Evolutionary conservation across 768 basidiomycete genomes (phyloP), one percentile per base, ranked within the genome.

Genomic region (Strobilomyces dryophilus): DNA sequence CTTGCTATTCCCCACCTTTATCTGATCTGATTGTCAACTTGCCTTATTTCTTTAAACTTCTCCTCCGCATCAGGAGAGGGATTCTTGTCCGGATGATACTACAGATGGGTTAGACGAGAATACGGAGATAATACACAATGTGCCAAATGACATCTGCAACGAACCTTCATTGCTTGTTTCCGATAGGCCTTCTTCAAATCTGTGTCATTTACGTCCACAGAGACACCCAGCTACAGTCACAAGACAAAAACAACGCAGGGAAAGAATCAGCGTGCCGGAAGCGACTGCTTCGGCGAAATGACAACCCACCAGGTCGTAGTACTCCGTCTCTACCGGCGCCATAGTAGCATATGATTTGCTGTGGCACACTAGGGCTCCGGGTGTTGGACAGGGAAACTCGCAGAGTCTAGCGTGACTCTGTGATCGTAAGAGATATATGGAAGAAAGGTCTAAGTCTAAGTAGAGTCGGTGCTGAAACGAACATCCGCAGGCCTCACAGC

Each of bases 21-120:
- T 49, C 49, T 45, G n/a, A 55, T 40, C 32, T 43, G 60, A 58
- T 49, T 39, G 49, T 18, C 47, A 37, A 68, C 69, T 57, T 60
- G 85, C 90, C 92, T 93, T 65, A 99, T 91, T 43, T 97, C 91
- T 73, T 98, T 95, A 77, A 99, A 99, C 75, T 85, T 94, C 68
- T 90, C 87, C 67, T 94, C 93, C 1, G 95, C 97, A 63, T 92
- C 92, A n/a, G 84, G 79, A 5, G 91, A 88, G 8, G 83, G 79
- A 64, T 98, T 98, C 79, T 95, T 97, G 73, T 97, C 95, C 5
- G 94, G 95, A 67, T 97, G 94, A 67, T 86, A 95, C 89, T 94
- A 60, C 31, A 14, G 41, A 53, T 34, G 40, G 29, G 50, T 18
- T n/a, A 48, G 26, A 34, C 4, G 35, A 36, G 17, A 18, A 15